A percentile compares a stretch with the other conserved stretches of the same genome.
Conservation (phyloP, 208 protist species). For the Phytomonas sp. region DNA sequence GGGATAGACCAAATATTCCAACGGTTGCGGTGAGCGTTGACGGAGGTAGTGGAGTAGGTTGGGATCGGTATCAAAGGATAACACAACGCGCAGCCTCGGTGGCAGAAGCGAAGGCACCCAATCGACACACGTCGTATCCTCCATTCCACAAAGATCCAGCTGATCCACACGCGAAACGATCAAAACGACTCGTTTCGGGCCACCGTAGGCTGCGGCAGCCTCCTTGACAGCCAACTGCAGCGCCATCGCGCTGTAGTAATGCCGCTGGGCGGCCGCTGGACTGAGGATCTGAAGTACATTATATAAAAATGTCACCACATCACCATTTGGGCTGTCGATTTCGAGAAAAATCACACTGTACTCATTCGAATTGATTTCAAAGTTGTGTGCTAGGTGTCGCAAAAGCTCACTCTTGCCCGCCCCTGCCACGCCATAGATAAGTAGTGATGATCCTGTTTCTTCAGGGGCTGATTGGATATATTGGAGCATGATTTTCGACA, state of each 20-base stretch:
- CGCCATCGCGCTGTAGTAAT: slow-evolving; percentile 31
- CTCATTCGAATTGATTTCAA: slow-evolving; percentile 12
- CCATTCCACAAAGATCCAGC: slow-evolving; percentile 49
- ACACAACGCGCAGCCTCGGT: slow-evolving; percentile 34
- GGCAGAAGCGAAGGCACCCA: slow-evolving; percentile 73
- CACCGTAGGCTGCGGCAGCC: slow-evolving; percentile 40
- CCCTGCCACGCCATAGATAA: slow-evolving; percentile 53
- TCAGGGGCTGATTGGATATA: slow-evolving; percentile 21
- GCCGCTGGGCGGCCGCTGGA: slow-evolving; percentile 14
- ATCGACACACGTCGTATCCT: slow-evolving; percentile 26
- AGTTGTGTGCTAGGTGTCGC: slow-evolving; percentile 28
- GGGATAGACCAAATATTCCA: slow-evolving; percentile 50
- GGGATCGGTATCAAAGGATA: slow-evolving; percentile 60
- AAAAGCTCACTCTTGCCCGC: slow-evolving; percentile 55
- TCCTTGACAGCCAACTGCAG: slow-evolving; percentile 37
- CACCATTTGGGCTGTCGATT: slow-evolving; percentile 29
- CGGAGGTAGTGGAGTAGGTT: slow-evolving; percentile 56
- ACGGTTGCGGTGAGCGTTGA: slow-evolving; percentile 69
- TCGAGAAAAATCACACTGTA: slow-evolving; percentile 26
- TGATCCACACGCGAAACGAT: slow-evolving; percentile 48
- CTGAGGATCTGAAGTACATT: slow-evolving; percentile 44
- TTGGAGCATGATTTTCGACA: slow-evolving; percentile 29
- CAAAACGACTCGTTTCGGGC: slow-evolving; percentile 31
- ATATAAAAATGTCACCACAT: slow-evolving; percentile 49
- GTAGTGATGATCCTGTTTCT: slow-evolving; percentile 42